Evolutionary conservation across 2,329 filamentous ascomycete genomes (phyloP), one percentile per base, ranked within the genome.

Genomic region (Nigrospora osmanthi): DNA sequence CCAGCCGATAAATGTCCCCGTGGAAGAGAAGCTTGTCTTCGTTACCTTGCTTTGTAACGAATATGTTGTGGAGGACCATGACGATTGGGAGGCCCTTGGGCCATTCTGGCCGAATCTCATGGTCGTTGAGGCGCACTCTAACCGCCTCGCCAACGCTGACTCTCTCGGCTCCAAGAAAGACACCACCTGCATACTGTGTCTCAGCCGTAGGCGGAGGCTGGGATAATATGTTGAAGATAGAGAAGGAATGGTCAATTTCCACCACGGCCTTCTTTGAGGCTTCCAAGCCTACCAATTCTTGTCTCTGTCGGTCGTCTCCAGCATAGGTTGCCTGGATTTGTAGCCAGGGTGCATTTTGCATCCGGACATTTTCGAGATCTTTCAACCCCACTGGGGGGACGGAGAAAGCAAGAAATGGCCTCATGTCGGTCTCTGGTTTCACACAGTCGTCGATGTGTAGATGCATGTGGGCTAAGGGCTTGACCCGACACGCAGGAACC

Each of bases 101-200:
- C 35, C 54, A 57, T 13, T 57, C 51, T 3, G 63, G 52, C 17
- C 61, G 57, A 15, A 66, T 52, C 17, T 72, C 67, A 2, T 60
- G 52, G 1, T 65, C 60, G 19, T 67, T 59, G 3, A 67, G 62
- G 41, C 65, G 67, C 35, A 77, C 56, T 28, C 77, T 69, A 39
- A 81, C 63, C 3, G 72, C 64, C 43, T 76, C 73, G 31, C 65
- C 67, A 6, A 72, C 54, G 47, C 69, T 65, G 37, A 76, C 60
- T 38, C 72, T 69, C 52, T 76, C 73, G 7, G 71, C 70, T 32
- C 73, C 73, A 11, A 76, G 63, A 55, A 76, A 76, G 35, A 72
- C 65, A 23, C 73, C 73, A 40, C 68, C 69, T 51, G 69, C 75
- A 11, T 59, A 53, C 2, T 58, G 52, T 5, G 58, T 64, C 44